Percentiles rank a stretch among this genome's conserved stretches.
Conservation (phyloP, 345 rosid genomes). For the Syzygium grande region DNA sequence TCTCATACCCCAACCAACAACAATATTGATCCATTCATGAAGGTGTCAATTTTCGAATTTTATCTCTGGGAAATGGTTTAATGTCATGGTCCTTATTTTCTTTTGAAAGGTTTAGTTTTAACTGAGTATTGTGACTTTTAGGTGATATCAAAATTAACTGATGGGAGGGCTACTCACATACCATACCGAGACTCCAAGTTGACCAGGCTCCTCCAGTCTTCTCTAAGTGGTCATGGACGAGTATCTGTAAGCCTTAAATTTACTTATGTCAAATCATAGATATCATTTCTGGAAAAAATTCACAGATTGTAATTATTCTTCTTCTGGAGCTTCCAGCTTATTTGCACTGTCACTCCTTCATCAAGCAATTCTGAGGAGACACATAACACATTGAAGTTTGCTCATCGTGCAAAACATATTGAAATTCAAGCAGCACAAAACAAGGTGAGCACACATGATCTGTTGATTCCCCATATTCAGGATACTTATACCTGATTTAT, state of each 20-base stretch:
- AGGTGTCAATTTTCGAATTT: not conserved
- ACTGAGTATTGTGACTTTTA: slow-evolving; percentile 7
- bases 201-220: slow-evolving; percentile 96
- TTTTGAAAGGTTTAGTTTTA: not conserved
- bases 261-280: not conserved
- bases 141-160: slow-evolving; percentile 98
- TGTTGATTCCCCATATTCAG: not conserved
- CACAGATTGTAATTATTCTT: not conserved
- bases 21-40: not conserved
- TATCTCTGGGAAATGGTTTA: not conserved
- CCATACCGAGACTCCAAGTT: slow-evolving; percentile 98
- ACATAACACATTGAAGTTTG: slow-evolving; percentile 96
- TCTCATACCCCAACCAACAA: not conserved
- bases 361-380: slow-evolving; percentile 97
- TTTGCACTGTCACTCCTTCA: slow-evolving; percentile 97
- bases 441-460: slow-evolving; percentile 41
- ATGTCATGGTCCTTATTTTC: not conserved
- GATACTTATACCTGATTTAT: not conserved
- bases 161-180: slow-evolving; percentile 80
- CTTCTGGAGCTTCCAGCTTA: slow-evolving; percentile 56
- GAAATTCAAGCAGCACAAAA: slow-evolving; percentile 94
- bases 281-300: not conserved
- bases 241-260: slow-evolving; percentile 72
- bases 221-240: slow-evolving; percentile 97
- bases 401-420: slow-evolving; percentile 98